Evolutionary conservation across 2,329 filamentous ascomycete genomes (phyloP).

Genomic region (Talaromyces marneffei): DNA sequence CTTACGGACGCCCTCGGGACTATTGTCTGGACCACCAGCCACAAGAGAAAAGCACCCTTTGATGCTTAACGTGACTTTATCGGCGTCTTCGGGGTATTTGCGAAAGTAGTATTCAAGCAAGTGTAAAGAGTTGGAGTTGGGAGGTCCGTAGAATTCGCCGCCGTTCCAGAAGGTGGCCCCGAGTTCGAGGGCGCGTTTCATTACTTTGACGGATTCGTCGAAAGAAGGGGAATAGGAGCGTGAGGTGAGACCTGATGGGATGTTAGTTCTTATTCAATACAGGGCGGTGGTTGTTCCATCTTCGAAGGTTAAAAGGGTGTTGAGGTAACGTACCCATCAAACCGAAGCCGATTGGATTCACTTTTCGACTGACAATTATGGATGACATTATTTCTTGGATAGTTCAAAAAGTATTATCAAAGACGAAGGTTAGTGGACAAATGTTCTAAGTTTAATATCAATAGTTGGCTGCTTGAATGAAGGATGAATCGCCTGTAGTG

Average conservation of each 20-base stretch:
- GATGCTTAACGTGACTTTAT: constrained; percentile 56
- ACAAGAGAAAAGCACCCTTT: constrained; percentile 49
- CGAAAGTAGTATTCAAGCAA: constrained; percentile 58
- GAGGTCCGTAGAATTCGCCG: constrained; percentile 59
- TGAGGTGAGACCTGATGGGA: not conserved
- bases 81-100: constrained; percentile 58
- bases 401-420: not conserved
- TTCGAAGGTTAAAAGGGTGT: not conserved
- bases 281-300: not conserved
- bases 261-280: not conserved
- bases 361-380: constrained; percentile 17
- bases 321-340: constrained; percentile 46
- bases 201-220: constrained; percentile 31
- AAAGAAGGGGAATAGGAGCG: not conserved
- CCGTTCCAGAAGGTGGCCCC: constrained; percentile 56
- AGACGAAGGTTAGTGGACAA: not conserved
- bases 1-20: constrained; percentile 48
- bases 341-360: constrained; percentile 50
- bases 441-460: not conserved
- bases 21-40: constrained; percentile 42
- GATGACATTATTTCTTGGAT: not conserved
- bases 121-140: constrained; percentile 54
- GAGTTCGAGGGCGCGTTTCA: constrained; percentile 48
- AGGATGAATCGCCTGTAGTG: not conserved
- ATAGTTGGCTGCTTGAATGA: not conserved